Conservation (phyloP, 2,329 filamentous ascomycete species). For the Lanzia echinophila region DNA sequence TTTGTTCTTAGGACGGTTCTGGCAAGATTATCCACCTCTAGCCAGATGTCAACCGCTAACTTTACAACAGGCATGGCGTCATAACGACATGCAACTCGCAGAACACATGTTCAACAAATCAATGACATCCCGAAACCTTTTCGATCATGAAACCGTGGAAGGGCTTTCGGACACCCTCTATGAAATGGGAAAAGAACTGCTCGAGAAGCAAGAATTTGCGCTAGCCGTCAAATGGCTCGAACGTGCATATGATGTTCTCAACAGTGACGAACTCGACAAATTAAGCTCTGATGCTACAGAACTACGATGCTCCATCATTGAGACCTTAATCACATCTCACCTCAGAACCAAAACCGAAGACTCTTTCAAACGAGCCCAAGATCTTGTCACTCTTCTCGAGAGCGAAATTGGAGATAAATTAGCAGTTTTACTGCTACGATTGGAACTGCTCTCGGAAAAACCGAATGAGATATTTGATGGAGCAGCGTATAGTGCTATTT, state of each 20-base stretch:
- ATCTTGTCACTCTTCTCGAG: slow-evolving; percentile 55
- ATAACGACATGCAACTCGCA: slow-evolving; percentile 65
- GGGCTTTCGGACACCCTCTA: slow-evolving; percentile 61
- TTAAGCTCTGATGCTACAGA: slow-evolving; percentile 56
- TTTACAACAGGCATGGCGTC: slow-evolving; percentile 59
- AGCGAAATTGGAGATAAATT: slow-evolving; percentile 57
- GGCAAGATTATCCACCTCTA: slow-evolving; percentile 37
- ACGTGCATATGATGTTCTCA: slow-evolving; percentile 55
- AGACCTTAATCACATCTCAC: slow-evolving; percentile 52
- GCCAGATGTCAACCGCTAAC: background rate
- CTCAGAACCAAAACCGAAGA: slow-evolving; percentile 42
- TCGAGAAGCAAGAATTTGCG: slow-evolving; percentile 44
- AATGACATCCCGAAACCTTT: slow-evolving; percentile 32
- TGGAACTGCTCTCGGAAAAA: slow-evolving; percentile 55
- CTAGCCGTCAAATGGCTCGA: slow-evolving; percentile 67
- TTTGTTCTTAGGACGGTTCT: slow-evolving; percentile 40
- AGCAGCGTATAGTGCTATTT: slow-evolving; percentile 42
- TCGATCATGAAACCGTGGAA: slow-evolving; percentile 49
- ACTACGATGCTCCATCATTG: slow-evolving; percentile 58
- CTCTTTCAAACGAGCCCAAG: slow-evolving; percentile 44
- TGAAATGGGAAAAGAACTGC: slow-evolving; percentile 60
- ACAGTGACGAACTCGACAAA: slow-evolving; percentile 45
- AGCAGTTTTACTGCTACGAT: slow-evolving; percentile 58
- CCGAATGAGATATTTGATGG: slow-evolving; percentile 43
- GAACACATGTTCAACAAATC: slow-evolving; percentile 69